A percentile compares a stretch with the other conserved stretches of the same genome.
Evolutionary conservation across 2,329 filamentous ascomycete genomes (phyloP).

Genomic region (Fusarium nelsonii): DNA sequence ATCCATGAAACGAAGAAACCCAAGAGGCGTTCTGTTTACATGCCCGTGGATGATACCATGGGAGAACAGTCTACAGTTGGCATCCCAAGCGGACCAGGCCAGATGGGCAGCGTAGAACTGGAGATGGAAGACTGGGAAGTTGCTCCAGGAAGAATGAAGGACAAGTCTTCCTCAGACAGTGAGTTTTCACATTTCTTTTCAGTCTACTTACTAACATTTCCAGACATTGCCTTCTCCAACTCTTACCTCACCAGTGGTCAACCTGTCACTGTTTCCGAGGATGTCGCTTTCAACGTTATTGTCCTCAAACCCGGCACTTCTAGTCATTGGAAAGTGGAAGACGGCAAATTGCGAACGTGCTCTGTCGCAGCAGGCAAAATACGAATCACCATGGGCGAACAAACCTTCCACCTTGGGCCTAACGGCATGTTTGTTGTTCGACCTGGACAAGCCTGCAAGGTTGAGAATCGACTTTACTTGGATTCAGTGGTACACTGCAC

Average conservation of each 20-base stretch:
- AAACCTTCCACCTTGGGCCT: slow-evolving; percentile 57
- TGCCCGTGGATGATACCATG: neutral
- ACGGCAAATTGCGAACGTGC: slow-evolving; percentile 54
- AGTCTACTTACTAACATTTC: neutral
- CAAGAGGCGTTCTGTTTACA: neutral
- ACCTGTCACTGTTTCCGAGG: slow-evolving; percentile 53
- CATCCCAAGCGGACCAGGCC: neutral
- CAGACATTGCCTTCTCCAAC: slow-evolving; percentile 60
- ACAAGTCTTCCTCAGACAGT: slow-evolving; percentile 52
- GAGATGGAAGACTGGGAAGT: slow-evolving; percentile 61
- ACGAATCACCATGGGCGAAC: slow-evolving; percentile 53
- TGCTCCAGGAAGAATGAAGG: slow-evolving; percentile 57
- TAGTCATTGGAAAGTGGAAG: slow-evolving; percentile 49
- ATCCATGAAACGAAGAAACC: neutral
- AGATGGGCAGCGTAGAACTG: slow-evolving; percentile 33
- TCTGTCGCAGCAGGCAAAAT: slow-evolving; percentile 59
- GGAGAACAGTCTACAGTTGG: neutral
- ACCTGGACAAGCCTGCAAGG: slow-evolving; percentile 54
- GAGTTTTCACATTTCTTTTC: slow-evolving; percentile 40
- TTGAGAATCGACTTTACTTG: slow-evolving; percentile 59
- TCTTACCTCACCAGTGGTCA: slow-evolving; percentile 56
- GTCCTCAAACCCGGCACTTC: slow-evolving; percentile 56
- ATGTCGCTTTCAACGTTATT: slow-evolving; percentile 57
- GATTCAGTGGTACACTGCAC: slow-evolving; percentile 60
- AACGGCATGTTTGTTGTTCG: slow-evolving; percentile 60